phyloP scores from a whole-genome alignment of 2,329 filamentous ascomycete species.

The Beauveria rudraprayagi region DNA sequence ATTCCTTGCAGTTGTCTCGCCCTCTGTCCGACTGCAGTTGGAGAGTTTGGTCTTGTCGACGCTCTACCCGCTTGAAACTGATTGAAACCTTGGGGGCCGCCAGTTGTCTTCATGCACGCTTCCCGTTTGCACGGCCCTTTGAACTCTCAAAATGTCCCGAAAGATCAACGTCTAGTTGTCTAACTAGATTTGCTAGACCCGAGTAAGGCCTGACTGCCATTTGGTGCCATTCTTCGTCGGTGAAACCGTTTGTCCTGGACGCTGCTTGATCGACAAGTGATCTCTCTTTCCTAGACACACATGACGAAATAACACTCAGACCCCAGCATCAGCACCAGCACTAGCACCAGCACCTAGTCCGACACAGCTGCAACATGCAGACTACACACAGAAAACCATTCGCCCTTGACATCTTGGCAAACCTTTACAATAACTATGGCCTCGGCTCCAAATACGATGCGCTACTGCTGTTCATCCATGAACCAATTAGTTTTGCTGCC shows the following conservation, averaged over 20 bases:
- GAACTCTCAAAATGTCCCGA: no score
- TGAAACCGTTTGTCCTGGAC: not conserved
- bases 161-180: no score
- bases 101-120: no score
- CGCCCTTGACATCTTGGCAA: not conserved
- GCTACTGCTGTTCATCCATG: not conserved
- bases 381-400: not conserved
- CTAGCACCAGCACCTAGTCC: not conserved
- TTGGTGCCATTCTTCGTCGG: not conserved
- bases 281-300: not conserved
- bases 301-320: not conserved
- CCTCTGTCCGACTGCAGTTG: not conserved
- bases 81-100: no score
- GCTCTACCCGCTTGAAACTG: no score
- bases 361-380: not conserved
- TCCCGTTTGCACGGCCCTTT: no score
- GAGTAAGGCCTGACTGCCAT: not conserved
- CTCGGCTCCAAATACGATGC: not conserved
- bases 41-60: no score
- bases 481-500: not conserved
- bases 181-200: no score
- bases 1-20: not conserved
- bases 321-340: not conserved
- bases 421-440: not conserved
- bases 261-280: not conserved